Percentiles rank a stretch among this genome's conserved stretches.
These are phyloP conservation scores for Cladosporium phlei DNA, from an alignment of 2,329 filamentous ascomycete genomes.

Conservation along the genomic window DNA sequence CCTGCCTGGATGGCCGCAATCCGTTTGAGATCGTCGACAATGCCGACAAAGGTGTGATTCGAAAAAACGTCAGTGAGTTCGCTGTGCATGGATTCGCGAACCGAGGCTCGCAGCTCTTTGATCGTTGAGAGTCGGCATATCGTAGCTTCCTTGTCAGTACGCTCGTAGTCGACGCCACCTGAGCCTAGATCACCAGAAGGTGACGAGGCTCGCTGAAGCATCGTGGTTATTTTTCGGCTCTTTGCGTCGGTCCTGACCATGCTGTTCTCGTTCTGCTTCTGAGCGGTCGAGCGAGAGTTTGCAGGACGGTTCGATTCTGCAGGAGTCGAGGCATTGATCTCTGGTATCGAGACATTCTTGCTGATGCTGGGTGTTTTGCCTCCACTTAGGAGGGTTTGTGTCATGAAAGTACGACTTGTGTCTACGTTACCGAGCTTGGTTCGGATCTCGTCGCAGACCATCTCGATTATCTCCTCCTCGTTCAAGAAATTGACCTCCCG, in stretches of 20 bases:
- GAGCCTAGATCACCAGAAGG: slow-evolving; percentile 26
- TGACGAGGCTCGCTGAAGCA: slow-evolving; percentile 57
- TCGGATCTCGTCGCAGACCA: slow-evolving; percentile 75
- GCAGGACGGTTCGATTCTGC: slow-evolving; percentile 17
- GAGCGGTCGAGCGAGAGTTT: slow-evolving; percentile 29
- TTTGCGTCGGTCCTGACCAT: slow-evolving; percentile 86
- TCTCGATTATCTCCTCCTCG: slow-evolving; percentile 90
- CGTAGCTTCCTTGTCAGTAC: slow-evolving; percentile 62
- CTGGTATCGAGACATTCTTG: slow-evolving; percentile 34
- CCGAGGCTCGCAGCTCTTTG: slow-evolving; percentile 74
- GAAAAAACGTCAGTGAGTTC: slow-evolving; percentile 83
- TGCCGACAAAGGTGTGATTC: slow-evolving; percentile 84
- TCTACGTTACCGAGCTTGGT: slow-evolving; percentile 79
- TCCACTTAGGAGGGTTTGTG: slow-evolving; percentile 80
- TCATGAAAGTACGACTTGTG: slow-evolving; percentile 88
- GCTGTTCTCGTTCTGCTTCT: slow-evolving; percentile 73
- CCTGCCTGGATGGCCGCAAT: slow-evolving; percentile 91
- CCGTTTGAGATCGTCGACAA: slow-evolving; percentile 81
- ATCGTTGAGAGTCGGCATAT: slow-evolving; percentile 75
- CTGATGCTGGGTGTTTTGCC: slow-evolving; percentile 43
- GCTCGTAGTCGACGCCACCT: slow-evolving; percentile 65
- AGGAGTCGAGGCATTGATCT: slow-evolving; percentile 27
- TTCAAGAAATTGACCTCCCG: slow-evolving; percentile 95
- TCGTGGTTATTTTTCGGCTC: slow-evolving; percentile 82
- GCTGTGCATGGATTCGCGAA: slow-evolving; percentile 76